Base-by-base conservation (phyloP, 176 grass and related monocot genomes). In the Oryza meyeriana region DNA sequence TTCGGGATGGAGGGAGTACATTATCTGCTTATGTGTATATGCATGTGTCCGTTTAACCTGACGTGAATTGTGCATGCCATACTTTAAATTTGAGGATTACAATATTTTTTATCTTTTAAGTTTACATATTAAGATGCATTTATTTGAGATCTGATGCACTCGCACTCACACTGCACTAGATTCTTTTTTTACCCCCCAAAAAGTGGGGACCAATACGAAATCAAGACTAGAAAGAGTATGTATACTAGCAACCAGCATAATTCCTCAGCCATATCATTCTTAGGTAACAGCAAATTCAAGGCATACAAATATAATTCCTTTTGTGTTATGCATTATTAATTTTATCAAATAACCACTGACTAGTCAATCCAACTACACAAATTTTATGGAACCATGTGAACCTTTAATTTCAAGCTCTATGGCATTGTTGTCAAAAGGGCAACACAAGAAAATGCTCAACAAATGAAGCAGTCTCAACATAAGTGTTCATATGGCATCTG, bases 251-350 rank as follows among this genome's bases (percentile, higher is more conserved):
- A 62, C 29, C 69, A 80, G 50, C 14, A 62, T 41, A 78, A 48
- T 61, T 27, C 29, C 52, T 61, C 61, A 8, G 12, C 16, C 24
- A 72, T 42, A 28, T 30, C 59, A 30, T 16, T 58, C 47, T 59
- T 44, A 61, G 35, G 36, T 28, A 34, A 17, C 34, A 13, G 61
- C 10, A 70, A 61, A 52, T 71, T 78, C 34, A 66, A 66, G 14
- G 16, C 69, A 69, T 57, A 67, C 16, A 80, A 55, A 80, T 80
- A 55, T 80, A 69, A 27, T 69, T 38, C 65, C 67, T 27, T 80
- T 38, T 25, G 9, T 73, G 61, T 41, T 65, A 26, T 20, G 52
- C 8, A 42, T 10, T 45, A 14, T 55, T 72, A 22, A 74, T 57
- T 80, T 42, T 24, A 72, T 71, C 35, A 12, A 75, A 80, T 44